Conservation (phyloP, 2,329 filamentous ascomycete species). For the Rutstroemia sydowiana region DNA sequence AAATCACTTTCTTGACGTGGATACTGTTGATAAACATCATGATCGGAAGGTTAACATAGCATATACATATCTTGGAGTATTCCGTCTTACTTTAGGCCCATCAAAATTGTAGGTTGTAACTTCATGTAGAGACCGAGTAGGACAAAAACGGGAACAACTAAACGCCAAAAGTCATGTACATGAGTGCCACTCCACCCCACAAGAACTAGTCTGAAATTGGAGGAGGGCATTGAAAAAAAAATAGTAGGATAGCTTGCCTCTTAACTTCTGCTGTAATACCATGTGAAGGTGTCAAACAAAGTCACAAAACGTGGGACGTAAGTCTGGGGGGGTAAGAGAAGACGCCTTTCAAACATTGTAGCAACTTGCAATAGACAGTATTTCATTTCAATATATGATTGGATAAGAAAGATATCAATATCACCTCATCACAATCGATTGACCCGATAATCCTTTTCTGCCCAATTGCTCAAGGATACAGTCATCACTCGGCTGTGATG, state of each 20-base stretch:
- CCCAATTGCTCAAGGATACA: neutral
- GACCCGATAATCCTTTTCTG: neutral
- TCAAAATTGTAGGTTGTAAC: neutral
- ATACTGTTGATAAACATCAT: neutral
- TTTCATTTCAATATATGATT: neutral
- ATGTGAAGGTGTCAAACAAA: neutral
- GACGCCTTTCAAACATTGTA: too few relatives aligned
- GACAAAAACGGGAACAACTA: neutral
- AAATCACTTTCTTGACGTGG: constrained; percentile 1
- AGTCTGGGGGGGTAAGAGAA: neutral
- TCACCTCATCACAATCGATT: constrained; percentile 4
- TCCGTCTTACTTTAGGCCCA: neutral
- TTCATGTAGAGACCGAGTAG: neutral
- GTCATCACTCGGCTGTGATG: neutral
- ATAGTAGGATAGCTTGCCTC: neutral
- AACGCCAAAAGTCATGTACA: too few relatives aligned
- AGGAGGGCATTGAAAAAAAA: neutral
- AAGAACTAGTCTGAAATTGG: neutral
- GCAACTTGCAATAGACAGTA: too few relatives aligned
- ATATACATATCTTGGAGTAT: neutral
- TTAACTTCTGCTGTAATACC: neutral
- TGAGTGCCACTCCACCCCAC: too few relatives aligned
- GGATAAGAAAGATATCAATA: neutral
- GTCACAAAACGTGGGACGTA: neutral
- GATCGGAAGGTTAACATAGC: neutral